Evolutionary conservation across 2,329 filamentous ascomycete genomes (phyloP), one percentile per base, ranked within the genome.

Genomic region (Apiospora malaysiana): DNA sequence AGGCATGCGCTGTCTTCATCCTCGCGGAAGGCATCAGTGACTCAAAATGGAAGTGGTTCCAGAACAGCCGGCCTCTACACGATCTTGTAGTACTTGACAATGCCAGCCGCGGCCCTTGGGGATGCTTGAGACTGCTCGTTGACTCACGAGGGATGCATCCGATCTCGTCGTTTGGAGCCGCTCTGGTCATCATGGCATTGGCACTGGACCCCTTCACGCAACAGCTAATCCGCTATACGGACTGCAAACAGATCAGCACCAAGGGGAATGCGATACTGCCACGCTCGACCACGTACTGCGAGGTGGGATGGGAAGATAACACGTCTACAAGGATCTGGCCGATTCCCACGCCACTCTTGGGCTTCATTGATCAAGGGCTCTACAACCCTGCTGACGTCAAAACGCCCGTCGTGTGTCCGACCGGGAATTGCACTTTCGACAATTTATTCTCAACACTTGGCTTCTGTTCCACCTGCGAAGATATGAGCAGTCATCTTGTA

Each of bases 91-190:
- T 63, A 5, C 63, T 69, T n/a, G 68, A 69, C 47, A 46, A 21
- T 12, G 68, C 68, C 12, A 69, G 68, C 42, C 68, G 68, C n/a
- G 68, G 68, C 0, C 68, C 68, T 16, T 69, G 68, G 68, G 68
- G 68, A 1, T 69, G 68, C 12, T 12, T 69, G 37, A 14, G 18
- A 25, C n/a, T 69, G 5, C 68, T 69, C 49, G 4, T 59, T 18
- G 32, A 32, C 27, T 49, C 49, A 6, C 9, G 68, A 27, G 49
- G 68, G 5, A 18, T 69, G 18, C 47, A 51, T 16, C 47, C 47
- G 4, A n/a, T 69, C 18, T 49, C 68, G 21, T 69, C 68, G 6
- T 49, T 69, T 7, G 68, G 68, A 5, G 68, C 68, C 1, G 49
- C 49, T 9, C 68, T 69, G 32, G 18, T 25, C 37, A 25, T 69